These are phyloP conservation scores for Akanthomyces dipterigenus DNA, from an alignment of 2,329 filamentous ascomycete genomes.

Conservation along the genomic window DNA sequence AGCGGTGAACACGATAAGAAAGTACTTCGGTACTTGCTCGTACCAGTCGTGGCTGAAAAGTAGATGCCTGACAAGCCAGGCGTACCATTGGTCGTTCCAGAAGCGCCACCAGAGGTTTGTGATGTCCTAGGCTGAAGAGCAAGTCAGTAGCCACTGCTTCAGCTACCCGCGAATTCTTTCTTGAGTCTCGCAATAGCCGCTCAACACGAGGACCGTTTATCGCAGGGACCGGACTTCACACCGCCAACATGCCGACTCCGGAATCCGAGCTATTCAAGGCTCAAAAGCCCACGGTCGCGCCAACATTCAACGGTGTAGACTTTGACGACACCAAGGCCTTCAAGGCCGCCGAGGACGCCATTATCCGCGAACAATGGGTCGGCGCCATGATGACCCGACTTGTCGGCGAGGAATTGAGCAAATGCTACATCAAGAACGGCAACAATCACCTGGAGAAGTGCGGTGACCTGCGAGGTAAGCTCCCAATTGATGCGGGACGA, in stretches of 20 bases:
- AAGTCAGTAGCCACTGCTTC: conserved; percentile 1
- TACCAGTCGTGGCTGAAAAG: neutral
- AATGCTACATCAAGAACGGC: conserved; percentile 78
- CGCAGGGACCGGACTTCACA: neutral
- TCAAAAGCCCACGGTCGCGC: conserved; percentile 74
- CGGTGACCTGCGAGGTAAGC: conserved; percentile 71
- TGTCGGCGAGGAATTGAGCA: conserved; percentile 74
- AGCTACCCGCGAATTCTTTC: neutral
- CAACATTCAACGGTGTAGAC: conserved; percentile 81
- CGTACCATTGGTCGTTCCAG: conserved; percentile 1
- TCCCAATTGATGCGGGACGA: neutral
- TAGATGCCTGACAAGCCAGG: conserved; percentile 20
- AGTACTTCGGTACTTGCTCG: conserved; percentile 12
- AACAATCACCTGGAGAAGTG: conserved; percentile 89
- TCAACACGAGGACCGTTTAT: neutral
- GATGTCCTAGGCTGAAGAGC: conserved; percentile 4
- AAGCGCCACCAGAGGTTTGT: conserved; percentile 10
- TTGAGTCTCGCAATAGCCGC: conserved; percentile 1
- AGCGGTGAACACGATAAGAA: conserved; percentile 28
- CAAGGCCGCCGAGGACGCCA: conserved; percentile 75
- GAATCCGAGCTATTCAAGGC: conserved; percentile 77
- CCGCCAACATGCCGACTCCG: conserved; percentile 63
- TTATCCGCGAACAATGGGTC: conserved; percentile 84
- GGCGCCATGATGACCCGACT: conserved; percentile 82
- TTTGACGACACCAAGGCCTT: conserved; percentile 75